phyloP scores from a whole-genome alignment of 2,329 filamentous ascomycete genomes.

The Ophiostoma sp. region DNA sequence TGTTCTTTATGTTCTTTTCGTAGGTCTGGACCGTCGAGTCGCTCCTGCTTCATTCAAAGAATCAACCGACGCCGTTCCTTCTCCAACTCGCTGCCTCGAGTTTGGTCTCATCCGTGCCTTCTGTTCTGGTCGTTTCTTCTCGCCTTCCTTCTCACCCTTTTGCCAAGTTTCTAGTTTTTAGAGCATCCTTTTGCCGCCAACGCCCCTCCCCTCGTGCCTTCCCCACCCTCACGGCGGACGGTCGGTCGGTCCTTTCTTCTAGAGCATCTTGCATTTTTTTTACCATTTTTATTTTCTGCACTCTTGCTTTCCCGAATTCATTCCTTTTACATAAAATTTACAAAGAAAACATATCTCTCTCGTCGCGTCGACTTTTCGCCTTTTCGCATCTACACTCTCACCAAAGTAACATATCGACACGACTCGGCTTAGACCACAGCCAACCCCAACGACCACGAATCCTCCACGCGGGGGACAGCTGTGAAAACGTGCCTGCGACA shows the following conservation, averaged over 20 bases:
- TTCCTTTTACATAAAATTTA: not conserved
- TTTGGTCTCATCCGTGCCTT: not conserved
- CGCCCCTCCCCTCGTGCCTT: constrained; percentile 14
- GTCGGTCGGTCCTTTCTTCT: not conserved
- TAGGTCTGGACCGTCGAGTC: not conserved
- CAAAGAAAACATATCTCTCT: not conserved
- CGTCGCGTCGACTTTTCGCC: not conserved
- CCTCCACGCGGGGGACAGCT: not conserved
- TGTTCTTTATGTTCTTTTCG: not conserved
- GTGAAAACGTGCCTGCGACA: not conserved
- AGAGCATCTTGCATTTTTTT: constrained; percentile 7
- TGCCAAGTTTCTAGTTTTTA: not conserved
- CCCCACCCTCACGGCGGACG: constrained; percentile 11
- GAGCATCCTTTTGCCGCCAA: constrained; percentile 1
- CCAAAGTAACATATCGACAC: not conserved
- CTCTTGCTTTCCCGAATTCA: not conserved
- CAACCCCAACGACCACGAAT: not conserved
- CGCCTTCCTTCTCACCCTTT: not conserved
- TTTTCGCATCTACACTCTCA: not conserved
- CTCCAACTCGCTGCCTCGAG: not conserved
- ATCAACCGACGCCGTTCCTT: not conserved
- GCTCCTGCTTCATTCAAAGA: not conserved
- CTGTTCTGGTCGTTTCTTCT: not conserved
- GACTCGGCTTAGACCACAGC: not conserved
- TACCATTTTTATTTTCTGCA: not conserved